These are phyloP conservation scores for Litsea cubeba DNA, from an alignment of 164 flowering plant genomes.

Conservation along the genomic window DNA sequence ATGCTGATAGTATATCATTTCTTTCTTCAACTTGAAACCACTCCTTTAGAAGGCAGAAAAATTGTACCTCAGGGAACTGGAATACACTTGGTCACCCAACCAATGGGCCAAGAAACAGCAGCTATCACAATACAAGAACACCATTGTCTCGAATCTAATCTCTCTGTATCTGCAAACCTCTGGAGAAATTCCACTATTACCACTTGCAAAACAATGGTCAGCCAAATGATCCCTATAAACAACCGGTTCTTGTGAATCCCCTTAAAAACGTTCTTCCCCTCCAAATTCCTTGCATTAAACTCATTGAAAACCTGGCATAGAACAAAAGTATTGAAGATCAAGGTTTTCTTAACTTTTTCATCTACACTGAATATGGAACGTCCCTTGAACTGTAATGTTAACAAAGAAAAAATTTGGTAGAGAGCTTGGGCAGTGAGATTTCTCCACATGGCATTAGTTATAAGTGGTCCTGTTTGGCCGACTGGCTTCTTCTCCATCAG, in stretches of 20 bases:
- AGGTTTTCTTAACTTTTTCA: constrained; percentile 32
- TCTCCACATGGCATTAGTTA: constrained; percentile 68
- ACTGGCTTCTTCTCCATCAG: constrained; percentile 53
- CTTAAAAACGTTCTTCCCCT: constrained; percentile 39
- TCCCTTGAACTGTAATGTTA: constrained; percentile 43
- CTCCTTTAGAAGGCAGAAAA: constrained; percentile 13
- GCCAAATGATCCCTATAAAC: constrained; percentile 38
- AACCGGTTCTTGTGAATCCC: constrained; percentile 37
- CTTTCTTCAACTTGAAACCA: too few species aligned
- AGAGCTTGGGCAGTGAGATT: constrained; percentile 47
- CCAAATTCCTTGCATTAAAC: constrained; percentile 45
- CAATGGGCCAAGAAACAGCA: constrained; percentile 44
- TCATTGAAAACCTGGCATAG: constrained; percentile 58
- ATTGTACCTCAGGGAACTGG: constrained; percentile 35
- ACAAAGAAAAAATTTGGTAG: constrained; percentile 41
- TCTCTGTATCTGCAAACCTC: constrained; percentile 48
- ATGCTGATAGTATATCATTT: too few species aligned
- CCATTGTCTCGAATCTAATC: constrained; percentile 52
- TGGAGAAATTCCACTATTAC: constrained; percentile 46
- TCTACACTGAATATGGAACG: constrained; percentile 31
- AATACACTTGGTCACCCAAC: constrained; percentile 42
- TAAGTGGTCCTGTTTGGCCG: constrained; percentile 47
- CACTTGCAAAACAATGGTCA: constrained; percentile 41
- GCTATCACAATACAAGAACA: constrained; percentile 36
- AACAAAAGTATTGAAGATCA: constrained; percentile 53